Evolutionary conservation across 2,329 filamentous ascomycete genomes (phyloP).

Genomic region (Macrophomina pseudophaseolina): DNA sequence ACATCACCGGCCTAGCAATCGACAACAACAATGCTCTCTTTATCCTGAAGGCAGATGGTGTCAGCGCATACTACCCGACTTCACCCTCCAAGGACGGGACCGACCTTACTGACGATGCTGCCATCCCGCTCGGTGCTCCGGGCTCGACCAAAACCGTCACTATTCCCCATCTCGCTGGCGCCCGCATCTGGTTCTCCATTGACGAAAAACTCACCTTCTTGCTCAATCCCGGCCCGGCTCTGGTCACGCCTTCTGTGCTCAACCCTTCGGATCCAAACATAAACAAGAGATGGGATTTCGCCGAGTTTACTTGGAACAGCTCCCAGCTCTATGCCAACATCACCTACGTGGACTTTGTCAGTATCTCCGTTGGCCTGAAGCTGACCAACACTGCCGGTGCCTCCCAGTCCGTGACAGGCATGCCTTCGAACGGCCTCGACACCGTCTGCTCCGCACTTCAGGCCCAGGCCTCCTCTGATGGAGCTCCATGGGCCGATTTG

Average conservation of each 20-base stretch:
- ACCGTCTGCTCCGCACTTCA: conserved; percentile 60
- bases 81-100: conserved; percentile 60
- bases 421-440: conserved; percentile 62
- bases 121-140: conserved; percentile 67
- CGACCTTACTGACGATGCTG: conserved; percentile 62
- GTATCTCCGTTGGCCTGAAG: conserved; percentile 54
- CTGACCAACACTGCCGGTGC: conserved; percentile 45
- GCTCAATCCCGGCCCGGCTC: conserved; percentile 71
- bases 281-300: conserved; percentile 52
- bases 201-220: conserved; percentile 68
- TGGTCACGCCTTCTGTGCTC: conserved; percentile 76
- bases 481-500: conserved; percentile 65
- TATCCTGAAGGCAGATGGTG: conserved; percentile 69
- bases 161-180: conserved; percentile 73
- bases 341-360: conserved; percentile 76
- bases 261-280: conserved; percentile 61
- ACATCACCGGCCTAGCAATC: conserved; percentile 71
- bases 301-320: conserved; percentile 56
- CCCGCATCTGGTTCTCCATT: conserved; percentile 73
- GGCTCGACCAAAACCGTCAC: conserved; percentile 65
- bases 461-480: conserved; percentile 62
- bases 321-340: conserved; percentile 61
- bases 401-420: conserved; percentile 59
- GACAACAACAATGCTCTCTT: conserved; percentile 65
- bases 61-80: conserved; percentile 67